Percentiles rank a stretch among this genome's conserved stretches.
Evolutionary conservation across 345 rosid genomes (phyloP).

Genomic region (Kernera saxatilis): DNA sequence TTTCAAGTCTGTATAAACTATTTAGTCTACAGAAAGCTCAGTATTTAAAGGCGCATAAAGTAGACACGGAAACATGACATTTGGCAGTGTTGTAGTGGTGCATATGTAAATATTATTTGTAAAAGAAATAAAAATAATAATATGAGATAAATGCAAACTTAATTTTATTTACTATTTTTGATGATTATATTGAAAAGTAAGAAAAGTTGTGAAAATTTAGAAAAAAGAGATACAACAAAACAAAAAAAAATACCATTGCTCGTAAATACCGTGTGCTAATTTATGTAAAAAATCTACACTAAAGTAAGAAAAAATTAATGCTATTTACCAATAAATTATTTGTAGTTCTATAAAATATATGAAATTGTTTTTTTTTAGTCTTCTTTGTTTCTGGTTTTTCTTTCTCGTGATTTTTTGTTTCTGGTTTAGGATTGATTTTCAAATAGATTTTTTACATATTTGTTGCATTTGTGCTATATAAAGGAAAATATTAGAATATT

Average conservation of each 20-base stretch:
- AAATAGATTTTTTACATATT: slow-evolving; percentile 6
- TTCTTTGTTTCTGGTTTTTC: not conserved
- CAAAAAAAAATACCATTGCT: not conserved
- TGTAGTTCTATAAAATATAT: not conserved
- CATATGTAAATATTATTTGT: slow-evolving; percentile 1
- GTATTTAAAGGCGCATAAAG: slow-evolving; percentile 20
- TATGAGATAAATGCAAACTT: not conserved
- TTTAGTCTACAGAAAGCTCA: slow-evolving; percentile 2
- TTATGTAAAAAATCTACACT: slow-evolving; percentile 24
- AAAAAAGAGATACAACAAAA: slow-evolving; percentile 19
- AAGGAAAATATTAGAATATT: not conserved
- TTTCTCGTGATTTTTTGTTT: not conserved
- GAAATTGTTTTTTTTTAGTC: not conserved
- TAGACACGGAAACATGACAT: slow-evolving; percentile 14
- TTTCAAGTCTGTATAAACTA: not conserved
- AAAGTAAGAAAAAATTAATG: slow-evolving; percentile 9
- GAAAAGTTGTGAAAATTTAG: not conserved
- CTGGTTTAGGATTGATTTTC: slow-evolving; percentile 16
- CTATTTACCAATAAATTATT: not conserved
- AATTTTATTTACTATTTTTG: not conserved
- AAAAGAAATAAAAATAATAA: slow-evolving; percentile 21
- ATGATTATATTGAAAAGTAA: not conserved
- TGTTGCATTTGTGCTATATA: slow-evolving; percentile 13
- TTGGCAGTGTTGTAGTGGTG: slow-evolving; percentile 21
- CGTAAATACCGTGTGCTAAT: slow-evolving; percentile 12